These are phyloP conservation scores for Tetragonia tetragonoides DNA, from an alignment of 148 eudicot species.

Conservation along the genomic window DNA sequence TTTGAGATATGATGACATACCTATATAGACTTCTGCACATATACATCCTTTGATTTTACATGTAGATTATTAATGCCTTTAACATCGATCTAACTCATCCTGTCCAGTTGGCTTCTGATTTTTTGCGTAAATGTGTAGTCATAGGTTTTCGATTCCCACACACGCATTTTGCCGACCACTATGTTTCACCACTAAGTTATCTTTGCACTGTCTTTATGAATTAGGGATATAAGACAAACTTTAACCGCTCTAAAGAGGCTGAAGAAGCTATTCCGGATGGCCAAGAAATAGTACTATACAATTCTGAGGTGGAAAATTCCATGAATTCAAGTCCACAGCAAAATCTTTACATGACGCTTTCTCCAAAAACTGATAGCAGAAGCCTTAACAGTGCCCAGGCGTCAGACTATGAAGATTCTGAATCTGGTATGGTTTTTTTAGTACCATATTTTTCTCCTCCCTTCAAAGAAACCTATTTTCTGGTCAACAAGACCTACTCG, in stretches of 20 bases:
- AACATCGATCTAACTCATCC: too few species aligned
- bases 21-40: too few species aligned
- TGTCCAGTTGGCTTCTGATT: too few species aligned
- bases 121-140: too few species aligned
- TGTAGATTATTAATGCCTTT: too few species aligned
- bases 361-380: conserved; percentile 50
- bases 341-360: conserved; percentile 34
- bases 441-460: conserved; percentile 5
- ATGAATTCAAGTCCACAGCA: conserved; percentile 38
- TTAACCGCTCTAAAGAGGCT: conserved; percentile 45
- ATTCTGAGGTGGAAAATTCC: conserved; percentile 49
- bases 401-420: conserved; percentile 68
- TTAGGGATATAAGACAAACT: conserved; percentile 59
- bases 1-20: too few species aligned
- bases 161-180: not conserved
- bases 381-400: conserved; percentile 55
- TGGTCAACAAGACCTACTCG: not conserved
- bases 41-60: too few species aligned
- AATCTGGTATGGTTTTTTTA: conserved; percentile 48
- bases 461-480: not conserved
- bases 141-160: too few species aligned
- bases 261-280: conserved; percentile 36
- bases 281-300: conserved; percentile 36
- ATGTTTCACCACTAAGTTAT: not conserved
- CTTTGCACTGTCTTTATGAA: conserved; percentile 16